Evolutionary conservation across 148 eudicot genomes (phyloP).

Genomic region (Cornus kousa): DNA sequence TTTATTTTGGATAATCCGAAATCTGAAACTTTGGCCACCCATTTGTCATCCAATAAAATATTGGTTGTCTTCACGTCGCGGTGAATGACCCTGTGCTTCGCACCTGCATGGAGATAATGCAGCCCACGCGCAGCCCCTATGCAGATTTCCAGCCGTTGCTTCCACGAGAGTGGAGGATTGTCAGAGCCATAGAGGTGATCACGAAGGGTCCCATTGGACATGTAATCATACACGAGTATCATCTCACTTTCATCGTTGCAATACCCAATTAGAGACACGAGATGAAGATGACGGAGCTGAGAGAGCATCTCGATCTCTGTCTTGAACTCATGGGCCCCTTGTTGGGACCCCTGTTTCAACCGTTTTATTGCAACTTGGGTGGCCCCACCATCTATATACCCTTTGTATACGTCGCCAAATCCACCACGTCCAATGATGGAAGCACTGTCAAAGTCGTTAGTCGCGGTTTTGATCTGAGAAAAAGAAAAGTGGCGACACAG

Average conservation of each 20-base stretch:
- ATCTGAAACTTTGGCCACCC: constrained; percentile 40
- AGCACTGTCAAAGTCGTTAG: constrained; percentile 17
- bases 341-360: constrained; percentile 26
- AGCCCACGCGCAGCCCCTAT: constrained; percentile 37
- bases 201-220: constrained; percentile 32
- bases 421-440: constrained; percentile 38
- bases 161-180: constrained; percentile 25
- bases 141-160: constrained; percentile 29
- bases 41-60: constrained; percentile 33
- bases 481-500: constrained; percentile 28
- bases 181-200: constrained; percentile 30
- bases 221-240: constrained; percentile 43
- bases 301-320: constrained; percentile 34
- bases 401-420: constrained; percentile 42
- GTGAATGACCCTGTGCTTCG: constrained; percentile 27
- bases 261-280: constrained; percentile 36
- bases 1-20: constrained; percentile 37
- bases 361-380: constrained; percentile 32
- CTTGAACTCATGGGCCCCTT: constrained; percentile 35
- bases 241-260: constrained; percentile 30
- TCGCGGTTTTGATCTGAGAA: constrained; percentile 24
- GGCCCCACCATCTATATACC: constrained; percentile 16
- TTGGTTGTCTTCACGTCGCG: constrained; percentile 39
- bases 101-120: constrained; percentile 27
- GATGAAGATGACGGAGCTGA: constrained; percentile 29